A percentile compares a stretch with the other conserved stretches of the same genome.
Evolutionary conservation across 805 yeast genomes (phyloP).

Genomic region (Hermanozyma aechmeae): DNA sequence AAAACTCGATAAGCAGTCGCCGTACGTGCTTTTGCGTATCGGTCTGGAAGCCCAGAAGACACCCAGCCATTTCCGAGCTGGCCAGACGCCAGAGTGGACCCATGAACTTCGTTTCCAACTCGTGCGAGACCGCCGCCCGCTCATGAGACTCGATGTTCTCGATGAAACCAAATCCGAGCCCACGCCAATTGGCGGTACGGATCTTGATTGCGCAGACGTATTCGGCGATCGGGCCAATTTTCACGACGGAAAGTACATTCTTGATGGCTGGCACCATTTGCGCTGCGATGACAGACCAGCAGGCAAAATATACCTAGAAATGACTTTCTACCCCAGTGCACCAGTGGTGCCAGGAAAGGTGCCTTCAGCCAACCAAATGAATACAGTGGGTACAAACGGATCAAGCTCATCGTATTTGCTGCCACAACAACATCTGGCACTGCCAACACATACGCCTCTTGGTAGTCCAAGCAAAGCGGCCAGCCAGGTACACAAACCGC

Average conservation of each 20-base stretch:
- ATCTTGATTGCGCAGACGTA: conserved; percentile 68
- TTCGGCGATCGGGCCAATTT: conserved; percentile 41
- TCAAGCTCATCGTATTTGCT: too few species aligned
- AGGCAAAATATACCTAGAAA: conserved; percentile 81
- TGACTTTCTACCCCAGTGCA: conserved; percentile 75
- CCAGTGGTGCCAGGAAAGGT: conserved; percentile 35
- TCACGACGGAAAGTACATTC: conserved; percentile 52
- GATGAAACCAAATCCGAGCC: conserved; percentile 86
- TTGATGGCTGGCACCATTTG: conserved; percentile 77
- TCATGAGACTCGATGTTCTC: conserved; percentile 62
- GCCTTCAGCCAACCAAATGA: too few species aligned
- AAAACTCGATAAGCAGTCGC: conserved; percentile 87
- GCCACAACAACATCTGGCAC: too few species aligned
- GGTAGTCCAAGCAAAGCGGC: too few species aligned
- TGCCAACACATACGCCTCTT: too few species aligned
- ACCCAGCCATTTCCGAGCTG: conserved; percentile 73
- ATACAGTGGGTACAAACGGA: too few species aligned
- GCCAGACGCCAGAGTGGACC: conserved; percentile 89
- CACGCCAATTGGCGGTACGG: conserved; percentile 73
- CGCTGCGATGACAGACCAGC: conserved; percentile 64
- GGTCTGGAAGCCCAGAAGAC: conserved; percentile 79
- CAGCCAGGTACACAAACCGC: too few species aligned
- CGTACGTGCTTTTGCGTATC: conserved; percentile 75
- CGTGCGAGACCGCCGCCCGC: conserved; percentile 52
- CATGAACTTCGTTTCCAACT: conserved; percentile 62